phyloP scores from a whole-genome alignment of 352 stramenopile genomes.

The Phytophthora rubi region DNA sequence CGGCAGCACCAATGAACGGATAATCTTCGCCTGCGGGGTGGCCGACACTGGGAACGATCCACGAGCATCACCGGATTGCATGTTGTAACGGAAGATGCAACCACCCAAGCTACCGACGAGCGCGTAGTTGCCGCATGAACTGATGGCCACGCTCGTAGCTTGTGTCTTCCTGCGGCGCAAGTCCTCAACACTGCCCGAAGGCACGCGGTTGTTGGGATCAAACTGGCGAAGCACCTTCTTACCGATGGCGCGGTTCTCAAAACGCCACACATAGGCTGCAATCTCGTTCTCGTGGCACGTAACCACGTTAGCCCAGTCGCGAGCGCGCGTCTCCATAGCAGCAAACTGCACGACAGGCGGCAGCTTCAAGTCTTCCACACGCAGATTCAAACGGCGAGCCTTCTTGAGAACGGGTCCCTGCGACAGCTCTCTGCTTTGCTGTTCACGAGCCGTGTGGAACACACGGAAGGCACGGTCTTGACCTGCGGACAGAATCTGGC shows the following conservation, averaged over 20 bases:
- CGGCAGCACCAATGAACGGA: slow-evolving; percentile 68
- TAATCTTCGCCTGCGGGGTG: slow-evolving; percentile 69
- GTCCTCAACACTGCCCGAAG: slow-evolving; percentile 64
- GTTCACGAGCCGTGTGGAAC: slow-evolving; percentile 91
- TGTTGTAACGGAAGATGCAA: slow-evolving; percentile 95
- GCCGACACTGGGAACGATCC: slow-evolving; percentile 90
- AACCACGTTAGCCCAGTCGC: slow-evolving; percentile 94
- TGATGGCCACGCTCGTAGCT: slow-evolving; percentile 78
- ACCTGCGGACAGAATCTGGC: slow-evolving; percentile 91
- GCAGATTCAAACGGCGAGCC: slow-evolving; percentile 88
- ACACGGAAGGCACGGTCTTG: slow-evolving; percentile 91
- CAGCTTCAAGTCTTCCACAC: slow-evolving; percentile 90
- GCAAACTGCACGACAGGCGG: slow-evolving; percentile 93
- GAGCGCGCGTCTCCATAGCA: slow-evolving; percentile 87
- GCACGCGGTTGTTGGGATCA: slow-evolving; percentile 73
- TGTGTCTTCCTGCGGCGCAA: slow-evolving; percentile 70
- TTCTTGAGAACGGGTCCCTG: slow-evolving; percentile 93
- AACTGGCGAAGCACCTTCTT: slow-evolving; percentile 93
- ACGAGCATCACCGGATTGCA: slow-evolving; percentile 93
- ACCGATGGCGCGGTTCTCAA: slow-evolving; percentile 92
- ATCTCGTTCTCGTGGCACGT: slow-evolving; percentile 95
- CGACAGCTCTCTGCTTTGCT: slow-evolving; percentile 91
- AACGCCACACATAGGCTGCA: slow-evolving; percentile 95
- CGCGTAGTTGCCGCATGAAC: slow-evolving; percentile 95
- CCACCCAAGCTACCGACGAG: slow-evolving; percentile 93